phyloP scores from a whole-genome alignment of 202 grass and related monocot genomes.

The Dendrocalamus latiflorus region DNA sequence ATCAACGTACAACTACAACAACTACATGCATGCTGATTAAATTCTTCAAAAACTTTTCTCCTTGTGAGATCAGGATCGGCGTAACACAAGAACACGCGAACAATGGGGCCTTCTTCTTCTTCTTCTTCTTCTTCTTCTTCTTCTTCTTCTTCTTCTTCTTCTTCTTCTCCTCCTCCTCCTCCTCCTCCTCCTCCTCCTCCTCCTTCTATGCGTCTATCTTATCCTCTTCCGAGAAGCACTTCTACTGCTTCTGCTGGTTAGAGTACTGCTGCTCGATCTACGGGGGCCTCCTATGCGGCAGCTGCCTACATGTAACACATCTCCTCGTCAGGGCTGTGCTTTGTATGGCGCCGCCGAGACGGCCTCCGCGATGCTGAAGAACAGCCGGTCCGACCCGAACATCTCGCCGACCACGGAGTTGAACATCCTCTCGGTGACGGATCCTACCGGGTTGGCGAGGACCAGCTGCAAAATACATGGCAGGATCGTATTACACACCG shows the following conservation, averaged over 20 bases:
- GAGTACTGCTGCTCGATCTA: background rate
- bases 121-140: too few species aligned
- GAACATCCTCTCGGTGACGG: constrained; percentile 66
- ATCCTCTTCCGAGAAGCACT: constrained; percentile 37
- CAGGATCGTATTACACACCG: background rate
- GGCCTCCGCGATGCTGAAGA: constrained; percentile 80
- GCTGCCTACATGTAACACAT: background rate
- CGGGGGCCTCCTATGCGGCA: background rate
- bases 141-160: too few species aligned
- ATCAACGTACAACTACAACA: background rate
- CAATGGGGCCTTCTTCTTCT: too few species aligned
- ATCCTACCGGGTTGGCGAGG: constrained; percentile 72
- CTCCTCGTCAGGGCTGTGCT: constrained; percentile 17
- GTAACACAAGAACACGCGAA: constrained; percentile 2
- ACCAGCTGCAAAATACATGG: constrained; percentile 47
- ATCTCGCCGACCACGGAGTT: constrained; percentile 56
- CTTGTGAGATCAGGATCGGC: background rate
- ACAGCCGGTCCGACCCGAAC: constrained; percentile 62
- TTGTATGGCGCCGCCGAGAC: constrained; percentile 45
- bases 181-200: background rate
- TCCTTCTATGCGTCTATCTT: background rate
- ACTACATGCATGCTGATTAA: background rate
- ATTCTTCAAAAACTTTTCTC: constrained; percentile 36
- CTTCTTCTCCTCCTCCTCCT: too few species aligned
- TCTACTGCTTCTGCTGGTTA: constrained; percentile 37